These are phyloP conservation scores for Ceratocystis huliohia DNA, from an alignment of 2,329 filamentous ascomycete genomes.

Conservation along the genomic window DNA sequence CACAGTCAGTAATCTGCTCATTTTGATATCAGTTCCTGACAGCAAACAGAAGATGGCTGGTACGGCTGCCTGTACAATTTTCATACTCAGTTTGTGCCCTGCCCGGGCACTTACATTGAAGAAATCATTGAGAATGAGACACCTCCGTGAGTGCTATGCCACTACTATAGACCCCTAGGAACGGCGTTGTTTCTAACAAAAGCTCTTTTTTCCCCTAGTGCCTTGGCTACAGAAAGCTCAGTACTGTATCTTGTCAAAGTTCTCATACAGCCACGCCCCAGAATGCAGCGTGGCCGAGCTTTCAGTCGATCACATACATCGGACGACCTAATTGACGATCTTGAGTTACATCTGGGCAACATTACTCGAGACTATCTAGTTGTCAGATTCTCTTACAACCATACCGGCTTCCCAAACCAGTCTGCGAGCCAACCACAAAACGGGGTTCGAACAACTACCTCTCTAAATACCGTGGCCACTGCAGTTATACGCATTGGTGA, in stretches of 20 bases:
- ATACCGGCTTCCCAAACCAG: constrained; percentile 39
- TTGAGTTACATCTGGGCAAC: constrained; percentile 44
- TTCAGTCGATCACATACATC: constrained; percentile 26
- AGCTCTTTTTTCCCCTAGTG: constrained; percentile 26
- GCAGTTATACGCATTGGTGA: constrained; percentile 40
- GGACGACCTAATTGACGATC: constrained; percentile 45
- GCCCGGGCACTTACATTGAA: constrained; percentile 31
- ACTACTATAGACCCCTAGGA: background rate
- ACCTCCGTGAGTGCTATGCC: constrained; percentile 30
- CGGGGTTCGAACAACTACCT: constrained; percentile 29
- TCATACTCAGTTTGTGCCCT: constrained; percentile 35
- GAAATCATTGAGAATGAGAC: constrained; percentile 36
- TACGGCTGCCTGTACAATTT: constrained; percentile 41
- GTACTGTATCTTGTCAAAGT: constrained; percentile 39
- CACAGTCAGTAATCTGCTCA: background rate
- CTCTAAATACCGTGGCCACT: constrained; percentile 39
- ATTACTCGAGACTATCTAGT: constrained; percentile 38
- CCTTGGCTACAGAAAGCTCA: constrained; percentile 33
- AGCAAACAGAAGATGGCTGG: constrained; percentile 22
- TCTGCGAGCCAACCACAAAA: constrained; percentile 5
- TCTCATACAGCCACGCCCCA: constrained; percentile 12
- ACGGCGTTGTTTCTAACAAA: background rate
- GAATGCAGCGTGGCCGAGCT: constrained; percentile 1
- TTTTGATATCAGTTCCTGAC: background rate
- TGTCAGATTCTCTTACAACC: constrained; percentile 41